Evolutionary conservation across 306 rosid genomes (phyloP), one percentile per base, ranked within the genome.

Genomic region (Rubus idaeus): DNA sequence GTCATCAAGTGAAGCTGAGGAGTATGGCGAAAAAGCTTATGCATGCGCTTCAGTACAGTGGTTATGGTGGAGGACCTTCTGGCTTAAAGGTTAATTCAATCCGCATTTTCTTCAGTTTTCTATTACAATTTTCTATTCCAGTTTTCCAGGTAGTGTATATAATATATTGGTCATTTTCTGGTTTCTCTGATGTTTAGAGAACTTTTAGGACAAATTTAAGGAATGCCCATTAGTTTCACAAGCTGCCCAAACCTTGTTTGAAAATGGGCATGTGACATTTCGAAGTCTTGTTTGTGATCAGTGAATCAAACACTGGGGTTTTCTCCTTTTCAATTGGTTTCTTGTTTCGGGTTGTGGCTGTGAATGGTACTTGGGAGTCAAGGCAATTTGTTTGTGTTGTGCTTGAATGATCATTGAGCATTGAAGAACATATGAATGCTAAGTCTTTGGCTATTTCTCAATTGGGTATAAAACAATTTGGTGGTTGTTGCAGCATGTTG

Each of bases 41-140:
- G 98, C 89, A 58, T 62, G 97, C 89, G 42, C 75, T 93, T 86
- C 93, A 77, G 47, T 93, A 89, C 76, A 42, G 55, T 58, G 14
- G 84, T 65, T 91, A 87, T 44, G 93, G 92, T 26, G 91, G 91
- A 63, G 97, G 96, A 37, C 68, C 91, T 40, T 8, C 88, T 64
- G 90, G 49, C 42, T 79, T 93, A 51, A 79, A 83, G 93, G 95
- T 93, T 49, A 14, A 9, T 14, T 17, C 4, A 10, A 11, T 63
- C 52, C 20, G 0, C 46, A 21, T 10, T 17, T 76, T 76, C 12
- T 6, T 57, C 63, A 18, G 39, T 79, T 52, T 69, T 61, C 39
- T 40, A 2, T 55, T 47, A 3, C 6, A 17, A 26, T 50, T 5
- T 62, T 10, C 46, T 20, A 18, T 51, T 20, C 5, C 5, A 18